Evolutionary conservation across 495 filamentous ascomycete species (phyloP).

Genomic region (Neurospora sp.): DNA sequence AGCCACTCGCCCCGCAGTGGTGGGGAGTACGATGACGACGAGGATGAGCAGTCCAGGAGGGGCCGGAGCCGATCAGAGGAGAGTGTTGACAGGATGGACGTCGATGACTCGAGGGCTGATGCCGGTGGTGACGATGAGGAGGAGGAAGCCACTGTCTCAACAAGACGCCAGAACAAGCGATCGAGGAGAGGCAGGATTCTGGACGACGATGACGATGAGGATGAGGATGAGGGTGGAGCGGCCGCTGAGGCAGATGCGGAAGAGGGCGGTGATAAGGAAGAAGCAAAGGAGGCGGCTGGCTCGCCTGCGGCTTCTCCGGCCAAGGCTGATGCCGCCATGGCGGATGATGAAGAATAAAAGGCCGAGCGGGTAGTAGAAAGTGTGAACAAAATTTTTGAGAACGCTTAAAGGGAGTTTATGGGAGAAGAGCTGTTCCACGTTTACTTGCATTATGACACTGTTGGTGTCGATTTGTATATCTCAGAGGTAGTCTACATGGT

Average conservation of each 20-base stretch:
- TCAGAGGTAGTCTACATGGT: neutral
- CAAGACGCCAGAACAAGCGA: conserved; percentile 12
- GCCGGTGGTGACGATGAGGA: conserved; percentile 24
- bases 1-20: conserved; percentile 8
- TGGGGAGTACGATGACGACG: conserved; percentile 2
- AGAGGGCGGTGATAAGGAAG: conserved; percentile 3
- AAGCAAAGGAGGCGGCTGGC: neutral
- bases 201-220: conserved; percentile 25
- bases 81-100: conserved; percentile 20
- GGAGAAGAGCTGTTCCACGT: neutral
- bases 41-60: conserved; percentile 22
- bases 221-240: conserved; percentile 11
- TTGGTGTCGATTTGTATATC: neutral
- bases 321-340: conserved; percentile 24
- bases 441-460: neutral
- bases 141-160: conserved; percentile 3
- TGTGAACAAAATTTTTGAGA: neutral
- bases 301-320: neutral
- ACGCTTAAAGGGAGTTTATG: neutral
- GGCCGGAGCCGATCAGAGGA: conserved; percentile 32
- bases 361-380: neutral
- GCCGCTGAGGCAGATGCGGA: neutral
- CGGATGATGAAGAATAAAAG: conserved; percentile 17
- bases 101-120: conserved; percentile 17
- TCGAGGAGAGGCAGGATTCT: conserved; percentile 23